Evolutionary conservation across 805 yeast species (phyloP), one percentile per base, ranked within the genome.

Genomic region (Zygoascus biomembranicola): DNA sequence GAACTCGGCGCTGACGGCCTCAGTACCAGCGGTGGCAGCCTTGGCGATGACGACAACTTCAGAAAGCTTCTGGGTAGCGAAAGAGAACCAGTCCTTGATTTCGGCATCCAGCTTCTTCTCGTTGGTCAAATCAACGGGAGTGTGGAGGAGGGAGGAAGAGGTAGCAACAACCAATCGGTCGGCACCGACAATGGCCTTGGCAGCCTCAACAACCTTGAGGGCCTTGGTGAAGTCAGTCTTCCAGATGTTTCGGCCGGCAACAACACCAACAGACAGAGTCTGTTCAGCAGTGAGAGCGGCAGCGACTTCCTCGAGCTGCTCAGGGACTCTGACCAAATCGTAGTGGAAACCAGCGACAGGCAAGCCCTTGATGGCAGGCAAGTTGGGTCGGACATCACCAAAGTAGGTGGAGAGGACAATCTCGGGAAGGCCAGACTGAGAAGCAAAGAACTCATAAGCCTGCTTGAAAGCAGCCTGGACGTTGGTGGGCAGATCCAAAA

Each of bases 241-340:
- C 99, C 99, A 94, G 77, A 94, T 89, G 85, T 94, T 94, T 83
- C 99, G 90, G 77, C 99, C 99, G 69, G 90, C 95, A 68, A 94
- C 90, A 66, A 94, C 81, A 88, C 99, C 99, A 62, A 86, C 96
- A 58, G 98, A 92, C 69, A 94, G 79, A 60, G 78, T 76, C 79
- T 94, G 96, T 61, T 81, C 75, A 60, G 76, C 80, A 62, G 78
- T 70, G 56, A 92, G 75, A 67, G 86, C 77, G 55, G 79, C 75
- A 57, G 80, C 75, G 65, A 87, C 95, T 54, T 82, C 87, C 55
- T 88, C 92, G 63, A 94, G 82, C 81, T 94, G 99, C 74, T 88
- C 96, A 68, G 98, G 96, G 64, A 82, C 85, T 80, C 97, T 90
- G 73, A 83, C 92, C 66, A 89, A 88, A 79, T 94, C 99, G 70